Base-by-base conservation (phyloP, 1,284 basidiomycete species). In the Cryptococcus neoformans region DNA sequence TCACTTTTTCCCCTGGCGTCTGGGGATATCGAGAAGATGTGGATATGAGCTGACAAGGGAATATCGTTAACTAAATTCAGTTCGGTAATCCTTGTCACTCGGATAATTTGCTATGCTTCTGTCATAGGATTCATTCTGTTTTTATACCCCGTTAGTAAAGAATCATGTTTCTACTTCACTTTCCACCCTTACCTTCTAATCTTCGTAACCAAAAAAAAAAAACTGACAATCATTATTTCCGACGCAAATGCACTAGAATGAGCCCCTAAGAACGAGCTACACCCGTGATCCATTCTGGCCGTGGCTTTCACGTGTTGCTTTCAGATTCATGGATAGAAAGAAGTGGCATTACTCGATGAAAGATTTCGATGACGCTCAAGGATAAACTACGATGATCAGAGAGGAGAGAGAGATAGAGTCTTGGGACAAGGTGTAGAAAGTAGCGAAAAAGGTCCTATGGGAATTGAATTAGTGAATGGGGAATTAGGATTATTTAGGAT, bases 241-340 rank as follows among this genome's bases (percentile, higher is more conserved):
- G 28, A 28, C 28, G 28, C 4, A 28, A 28, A 3, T 28, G 28
- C 4, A 28, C 28, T 52, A 67, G 67, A 69, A 69, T 57, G 64
- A 69, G 48, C 55, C 53, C 12, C 46, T 69, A 21, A 56, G 62
- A 36, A 55, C 54, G 17, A 54, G 58, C 38, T 58, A 54, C 41
- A 54, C 56, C 10, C 58, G 67, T n/a, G 54, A 60, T 35, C 65
- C 67, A 21, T 67, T 69, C 39, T 63, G 59, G 58, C 56, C 56
- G 0, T 61, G 59, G 59, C 35, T 44, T 11, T 61, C 59, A 3
- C 54, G 56, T 5, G 49, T 55, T n/a, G 56, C 59, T 1, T 57
- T 57, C 36, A 53, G 59, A 35, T 54, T 53, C 34, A 51, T 57
- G 52, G 49, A 54, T 34, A 44, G 55, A 3, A 57, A 54, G 41